A percentile compares a stretch with the other conserved stretches of the same genome.
These are phyloP conservation scores for Xenoacremonium recifei DNA, from an alignment of 2,329 filamentous ascomycete species.

Conservation along the genomic window DNA sequence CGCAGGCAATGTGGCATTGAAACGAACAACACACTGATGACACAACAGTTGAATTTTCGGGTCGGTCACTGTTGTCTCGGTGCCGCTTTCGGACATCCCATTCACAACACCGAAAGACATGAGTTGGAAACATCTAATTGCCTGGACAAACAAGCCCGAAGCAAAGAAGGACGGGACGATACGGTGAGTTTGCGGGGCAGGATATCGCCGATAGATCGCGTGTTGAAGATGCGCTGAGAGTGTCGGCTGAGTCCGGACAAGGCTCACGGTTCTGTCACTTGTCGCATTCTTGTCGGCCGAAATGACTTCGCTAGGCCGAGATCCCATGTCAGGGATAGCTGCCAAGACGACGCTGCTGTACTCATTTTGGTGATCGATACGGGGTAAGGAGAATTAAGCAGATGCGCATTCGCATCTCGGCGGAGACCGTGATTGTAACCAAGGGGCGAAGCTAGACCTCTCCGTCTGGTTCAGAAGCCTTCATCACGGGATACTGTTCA, in stretches of 20 bases:
- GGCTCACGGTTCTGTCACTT: slow-evolving; percentile 6
- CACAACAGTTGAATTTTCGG: slow-evolving; percentile 22
- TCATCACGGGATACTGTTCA: no score
- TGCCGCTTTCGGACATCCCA: no score
- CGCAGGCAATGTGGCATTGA: slow-evolving; percentile 21
- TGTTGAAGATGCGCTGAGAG: slow-evolving; percentile 3
- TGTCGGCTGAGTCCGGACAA: slow-evolving; percentile 10
- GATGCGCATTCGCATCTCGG: no score
- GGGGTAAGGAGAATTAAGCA: neutral
- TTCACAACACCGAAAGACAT: no score
- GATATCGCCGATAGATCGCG: slow-evolving; percentile 10
- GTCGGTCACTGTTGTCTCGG: no score
- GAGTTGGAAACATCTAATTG: no score
- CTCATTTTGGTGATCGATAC: neutral
- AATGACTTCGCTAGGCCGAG: slow-evolving; percentile 20
- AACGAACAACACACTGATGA: slow-evolving; percentile 23
- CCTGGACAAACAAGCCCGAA: no score
- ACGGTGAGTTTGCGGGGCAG: slow-evolving; percentile 6
- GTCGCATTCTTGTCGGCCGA: slow-evolving; percentile 21
- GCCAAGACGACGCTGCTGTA: neutral
- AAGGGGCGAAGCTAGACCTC: no score
- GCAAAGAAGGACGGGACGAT: slow-evolving; percentile 6
- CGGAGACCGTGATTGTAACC: neutral
- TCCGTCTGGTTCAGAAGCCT: no score
- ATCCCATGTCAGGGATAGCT: neutral